Evolutionary conservation across 2,329 filamentous ascomycete species (phyloP).

Genomic region (Colletotrichum cuscutae): DNA sequence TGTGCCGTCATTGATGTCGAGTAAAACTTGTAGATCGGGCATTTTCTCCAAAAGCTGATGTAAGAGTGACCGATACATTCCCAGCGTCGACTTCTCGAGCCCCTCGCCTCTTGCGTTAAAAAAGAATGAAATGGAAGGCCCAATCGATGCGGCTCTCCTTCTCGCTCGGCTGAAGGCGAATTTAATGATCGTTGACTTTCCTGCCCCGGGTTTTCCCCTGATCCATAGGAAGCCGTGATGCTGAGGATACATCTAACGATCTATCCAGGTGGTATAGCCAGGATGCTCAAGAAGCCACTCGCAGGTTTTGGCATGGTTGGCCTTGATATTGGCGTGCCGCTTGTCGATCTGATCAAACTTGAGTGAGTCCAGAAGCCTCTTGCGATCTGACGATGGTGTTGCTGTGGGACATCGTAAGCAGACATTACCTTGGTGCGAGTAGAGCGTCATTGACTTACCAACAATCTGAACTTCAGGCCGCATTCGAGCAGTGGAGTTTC

Average conservation of each 20-base stretch:
- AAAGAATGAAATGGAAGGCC: conserved; percentile 22
- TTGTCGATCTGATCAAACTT: conserved; percentile 31
- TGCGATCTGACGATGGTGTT: neutral
- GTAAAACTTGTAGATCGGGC: conserved; percentile 42
- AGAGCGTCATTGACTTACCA: no score
- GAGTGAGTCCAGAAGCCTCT: conserved; percentile 29
- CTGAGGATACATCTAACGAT: neutral
- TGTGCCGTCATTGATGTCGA: neutral
- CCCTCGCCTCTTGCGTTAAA: conserved; percentile 32
- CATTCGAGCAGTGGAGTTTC: neutral
- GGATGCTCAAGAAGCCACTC: conserved; percentile 33
- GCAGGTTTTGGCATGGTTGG: conserved; percentile 36
- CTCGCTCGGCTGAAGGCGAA: neutral
- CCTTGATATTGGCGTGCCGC: conserved; percentile 28
- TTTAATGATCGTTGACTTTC: conserved; percentile 22
- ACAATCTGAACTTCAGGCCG: neutral
- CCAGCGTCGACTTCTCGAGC: conserved; percentile 55
- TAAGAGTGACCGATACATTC: conserved; percentile 63
- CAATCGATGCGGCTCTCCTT: neutral
- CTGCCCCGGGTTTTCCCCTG: neutral
- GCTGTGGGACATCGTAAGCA: neutral
- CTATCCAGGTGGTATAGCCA: conserved; percentile 32
- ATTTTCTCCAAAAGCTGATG: conserved; percentile 52
- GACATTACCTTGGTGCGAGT: no score
- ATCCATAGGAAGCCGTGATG: conserved; percentile 16